Base-by-base conservation (phyloP, 1,284 basidiomycete species). In the Mycena citricolor region DNA sequence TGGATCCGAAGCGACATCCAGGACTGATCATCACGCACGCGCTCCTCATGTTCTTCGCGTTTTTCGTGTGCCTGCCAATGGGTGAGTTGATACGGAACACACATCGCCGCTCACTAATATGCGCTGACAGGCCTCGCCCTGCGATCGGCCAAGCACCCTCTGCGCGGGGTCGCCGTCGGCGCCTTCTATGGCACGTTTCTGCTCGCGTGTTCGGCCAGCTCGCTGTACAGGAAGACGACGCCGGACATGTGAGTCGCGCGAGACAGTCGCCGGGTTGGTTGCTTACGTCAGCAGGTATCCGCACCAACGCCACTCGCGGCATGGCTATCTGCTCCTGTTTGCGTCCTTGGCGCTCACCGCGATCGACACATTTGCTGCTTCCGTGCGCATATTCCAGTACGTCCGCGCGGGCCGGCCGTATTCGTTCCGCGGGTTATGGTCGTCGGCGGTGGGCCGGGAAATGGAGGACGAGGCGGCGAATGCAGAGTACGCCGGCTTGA, bases 41-140 rank as follows among this genome's bases (percentile, higher is more conserved):
- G 17, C 46, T 81, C 3, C 76, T 78, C 57, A 87, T 90, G 84
- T 70, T 65, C 45, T 57, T 83, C 4, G 86, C 87, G 8, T 91
- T 89, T 64, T 89, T 91, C 56, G 73, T 81, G 11, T 76, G 81
- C 14, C 73, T 91, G 16, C 89, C 90, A 13, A 69, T 80, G 39
- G 81, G 90, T 90, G 61, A 58, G 73, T 32, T 56, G n/a, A n/a
- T n/a, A n/a, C n/a, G n/a, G n/a, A n/a, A n/a, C 25, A 5, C 22
- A 19, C 42, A 35, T 35, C 35, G 30, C 38, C 8, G 10, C 13
- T 43, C 5, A 26, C 20, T 32, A 14, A 31, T 37, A 13, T 24
- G 35, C 38, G 24, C 24, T n/a, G 28, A 21, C 60, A 91, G 90
- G 77, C 23, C 87, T 92, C 53, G 77, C 81, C 3, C 69, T 92